Conservation (phyloP, 805 yeast genomes). For the Kodamaea jinghongensis region DNA sequence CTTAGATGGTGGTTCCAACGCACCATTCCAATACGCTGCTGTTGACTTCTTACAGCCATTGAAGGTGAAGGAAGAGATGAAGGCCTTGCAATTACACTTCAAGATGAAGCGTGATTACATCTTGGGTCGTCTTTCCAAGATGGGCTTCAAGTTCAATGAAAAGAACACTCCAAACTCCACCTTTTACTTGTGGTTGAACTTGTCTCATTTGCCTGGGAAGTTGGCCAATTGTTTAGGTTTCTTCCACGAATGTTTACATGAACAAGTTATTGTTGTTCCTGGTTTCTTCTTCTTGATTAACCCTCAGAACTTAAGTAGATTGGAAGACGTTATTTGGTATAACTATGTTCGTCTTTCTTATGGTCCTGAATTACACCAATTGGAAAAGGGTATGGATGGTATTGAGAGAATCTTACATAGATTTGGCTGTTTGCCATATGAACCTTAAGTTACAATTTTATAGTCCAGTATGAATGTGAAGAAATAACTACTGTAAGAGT, state of each 20-base stretch:
- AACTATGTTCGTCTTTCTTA: slow-evolving; percentile 57
- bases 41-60: slow-evolving; percentile 52
- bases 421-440: slow-evolving; percentile 42
- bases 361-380: slow-evolving; percentile 53
- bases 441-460: slow-evolving; percentile 5
- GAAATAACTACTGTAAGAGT: too few species aligned
- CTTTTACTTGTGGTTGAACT: slow-evolving; percentile 58
- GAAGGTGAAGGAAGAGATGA: slow-evolving; percentile 50
- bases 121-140: slow-evolving; percentile 42
- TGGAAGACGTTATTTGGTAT: slow-evolving; percentile 59
- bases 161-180: slow-evolving; percentile 53
- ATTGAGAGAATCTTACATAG: slow-evolving; percentile 48
- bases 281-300: slow-evolving; percentile 62
- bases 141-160: slow-evolving; percentile 52
- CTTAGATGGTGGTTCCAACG: slow-evolving; percentile 60
- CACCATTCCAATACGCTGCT: slow-evolving; percentile 61
- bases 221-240: slow-evolving; percentile 57
- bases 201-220: slow-evolving; percentile 54
- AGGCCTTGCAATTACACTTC: slow-evolving; percentile 56
- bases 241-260: slow-evolving; percentile 61
- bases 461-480: too few species aligned
- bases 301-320: slow-evolving; percentile 46
- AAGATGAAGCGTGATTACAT: slow-evolving; percentile 57
- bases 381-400: slow-evolving; percentile 59
- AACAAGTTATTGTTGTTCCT: slow-evolving; percentile 58